Evolutionary conservation across 2,329 filamentous ascomycete species (phyloP), one percentile per base, ranked within the genome.

Genomic region (Cladosporium austrohemisphaericum): DNA sequence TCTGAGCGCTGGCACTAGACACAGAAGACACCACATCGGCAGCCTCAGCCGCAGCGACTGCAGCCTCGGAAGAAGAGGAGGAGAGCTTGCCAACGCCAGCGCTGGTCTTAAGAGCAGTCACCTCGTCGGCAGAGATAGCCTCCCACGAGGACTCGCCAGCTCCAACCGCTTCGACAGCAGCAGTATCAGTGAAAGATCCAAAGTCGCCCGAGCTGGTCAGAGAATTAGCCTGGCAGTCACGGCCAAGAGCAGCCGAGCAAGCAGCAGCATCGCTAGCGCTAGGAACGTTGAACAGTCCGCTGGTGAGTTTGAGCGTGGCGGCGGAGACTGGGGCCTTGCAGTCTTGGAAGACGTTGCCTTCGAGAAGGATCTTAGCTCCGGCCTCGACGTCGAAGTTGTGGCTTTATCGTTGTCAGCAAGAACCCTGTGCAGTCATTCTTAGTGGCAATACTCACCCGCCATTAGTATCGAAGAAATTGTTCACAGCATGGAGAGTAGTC

Each of bases 381-480:
- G 60, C 52, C 53, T 63, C 66, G 43, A 61, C 63, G 55, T 80
- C 80, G 62, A 83, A 81, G 14, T 78, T 75, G 66, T 83, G 80
- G 37, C 75, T 48, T 70, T 71, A 7, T 9, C 10, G 1, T 8
- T 16, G n/a, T 36, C 11, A 40, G 22, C 26, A 14, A 8, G 32
- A 7, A 7, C 2, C 2, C 9, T 14, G 5, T 23, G 10, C 13
- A 19, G 38, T n/a, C n/a, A n/a, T 18, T 28, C 14, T 13, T 19
- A 4, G 11, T 41, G 2, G 11, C 10, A 16, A 5, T 25, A 29
- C 31, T 45, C 3, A 36, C 41, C 74, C 75, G 16, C 66, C 61
- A 63, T 74, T 76, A 59, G 74, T 70, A 60, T 78, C 71, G 68
- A 72, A 81, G 73, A 77, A 80, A 72, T 82, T 83, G 75, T 81